A percentile compares a stretch with the other conserved stretches of the same genome.
Evolutionary conservation across 192 early-diverging fungal species (phyloP).

Genomic region (Bifiguratus adelaidae): DNA sequence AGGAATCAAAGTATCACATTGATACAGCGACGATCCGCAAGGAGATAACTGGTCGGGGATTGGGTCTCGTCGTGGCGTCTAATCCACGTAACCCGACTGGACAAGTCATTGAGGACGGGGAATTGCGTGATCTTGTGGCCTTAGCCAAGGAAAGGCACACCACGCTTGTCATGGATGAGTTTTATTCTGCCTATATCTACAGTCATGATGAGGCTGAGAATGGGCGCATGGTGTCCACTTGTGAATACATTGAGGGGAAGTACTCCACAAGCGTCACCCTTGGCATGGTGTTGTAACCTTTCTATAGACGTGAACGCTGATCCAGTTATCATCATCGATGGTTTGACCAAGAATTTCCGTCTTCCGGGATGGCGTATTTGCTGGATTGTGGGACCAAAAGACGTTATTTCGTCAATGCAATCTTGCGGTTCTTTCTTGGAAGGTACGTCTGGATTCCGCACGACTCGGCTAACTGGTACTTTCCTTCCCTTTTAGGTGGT

Average conservation of each 20-base stretch:
- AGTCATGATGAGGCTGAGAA: constrained; percentile 14
- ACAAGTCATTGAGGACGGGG: constrained; percentile 30
- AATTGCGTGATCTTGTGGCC: constrained; percentile 20
- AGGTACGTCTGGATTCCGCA: constrained; percentile 2
- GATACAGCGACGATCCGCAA: constrained; percentile 22
- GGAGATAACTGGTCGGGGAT: constrained; percentile 32
- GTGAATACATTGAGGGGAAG: constrained; percentile 25
- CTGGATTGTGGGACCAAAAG: constrained; percentile 43
- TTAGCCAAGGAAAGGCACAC: constrained; percentile 26
- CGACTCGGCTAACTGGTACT: not conserved
- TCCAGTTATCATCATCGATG: constrained; percentile 33
- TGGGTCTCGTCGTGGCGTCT: constrained; percentile 32
- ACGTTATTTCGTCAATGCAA: constrained; percentile 34
- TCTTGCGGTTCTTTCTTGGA: constrained; percentile 37
- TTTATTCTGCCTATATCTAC: constrained; percentile 45
- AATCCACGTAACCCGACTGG: constrained; percentile 46
- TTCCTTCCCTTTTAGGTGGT: constrained; percentile 15
- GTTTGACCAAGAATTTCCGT: constrained; percentile 37
- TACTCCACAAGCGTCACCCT: not conserved
- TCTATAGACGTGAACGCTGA: constrained; percentile 33
- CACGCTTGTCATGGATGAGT: constrained; percentile 41
- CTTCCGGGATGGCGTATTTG: constrained; percentile 47
- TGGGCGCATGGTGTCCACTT: constrained; percentile 28
- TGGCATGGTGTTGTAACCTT: not conserved
- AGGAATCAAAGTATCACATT: constrained; percentile 30